Base-by-base conservation (phyloP, 1,139 yeast species). In the Kodamaea suecica region DNA sequence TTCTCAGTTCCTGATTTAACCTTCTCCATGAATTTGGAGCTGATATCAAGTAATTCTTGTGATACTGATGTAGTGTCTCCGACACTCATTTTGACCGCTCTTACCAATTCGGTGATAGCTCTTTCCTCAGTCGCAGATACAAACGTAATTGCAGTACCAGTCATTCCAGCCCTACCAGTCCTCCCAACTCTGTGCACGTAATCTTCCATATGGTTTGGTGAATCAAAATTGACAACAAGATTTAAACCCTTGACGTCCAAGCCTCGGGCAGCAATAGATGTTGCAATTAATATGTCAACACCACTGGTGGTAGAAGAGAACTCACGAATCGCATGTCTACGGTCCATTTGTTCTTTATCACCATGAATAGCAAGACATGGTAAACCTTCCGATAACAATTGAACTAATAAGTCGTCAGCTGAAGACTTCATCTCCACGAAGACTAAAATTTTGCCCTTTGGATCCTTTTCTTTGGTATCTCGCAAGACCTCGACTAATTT, bases 181-280 rank as follows among this genome's bases (percentile, higher is more conserved):
- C 99, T 69, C 0, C 99, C 99, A 0, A 90, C 95, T 19, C 98
- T 71, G 59, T 92, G 99, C 5, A 94, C 95, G 52, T 92, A 92
- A 55, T 94, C 98, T 43, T 95, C 97, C 73, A 90, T 75, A 44
- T 92, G 95, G 44, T 75, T 84, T 0, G 97, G 95, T 0, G 96
- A 81, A 54, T 92, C 96, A 53, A 76, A 92, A 47, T 92, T 85
- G 7, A 92, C 67, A 2, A 92, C 97, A 29, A 88, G 59, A 37
- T 79, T 79, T 23, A 92, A 71, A 20, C 82, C 84, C 38, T 86
- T 84, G 9, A 94, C 96, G 59, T 92, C 97, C 21, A 92, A 63
- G 0, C 99, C 99, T 43, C 99, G 69, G 0, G 98, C 95, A 2
- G 97, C 90, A 15, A 92, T 84, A 1, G 96, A 92, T 0, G 99